These are phyloP conservation scores for Tricholoma bakamatsutake DNA, from an alignment of 768 basidiomycete species.

Conservation along the genomic window DNA sequence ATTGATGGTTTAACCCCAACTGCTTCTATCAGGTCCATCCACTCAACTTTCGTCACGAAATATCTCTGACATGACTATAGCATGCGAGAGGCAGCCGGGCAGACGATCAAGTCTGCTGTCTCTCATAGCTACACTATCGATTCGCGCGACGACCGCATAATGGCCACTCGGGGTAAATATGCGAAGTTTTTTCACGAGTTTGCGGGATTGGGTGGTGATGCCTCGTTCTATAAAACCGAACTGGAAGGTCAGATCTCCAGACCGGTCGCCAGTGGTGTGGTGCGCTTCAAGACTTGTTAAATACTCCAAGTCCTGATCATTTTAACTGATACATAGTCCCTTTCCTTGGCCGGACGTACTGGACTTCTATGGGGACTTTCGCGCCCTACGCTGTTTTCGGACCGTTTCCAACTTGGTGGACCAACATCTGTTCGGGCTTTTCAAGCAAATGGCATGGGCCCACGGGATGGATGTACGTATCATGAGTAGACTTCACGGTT, in stretches of 20 bases:
- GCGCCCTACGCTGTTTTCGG: conserved; percentile 56
- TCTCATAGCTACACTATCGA: conserved; percentile 74
- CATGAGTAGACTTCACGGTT: neutral
- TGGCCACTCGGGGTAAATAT: conserved; percentile 57
- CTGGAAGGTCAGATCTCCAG: conserved; percentile 60
- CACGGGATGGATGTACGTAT: conserved; percentile 60
- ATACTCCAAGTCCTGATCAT: neutral
- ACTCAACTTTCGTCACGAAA: neutral
- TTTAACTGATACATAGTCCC: conserved; percentile 38
- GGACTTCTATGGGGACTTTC: conserved; percentile 66
- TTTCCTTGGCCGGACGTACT: conserved; percentile 67
- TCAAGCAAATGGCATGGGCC: conserved; percentile 69
- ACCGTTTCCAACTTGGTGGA: conserved; percentile 92
- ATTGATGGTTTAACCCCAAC: conserved; percentile 64
- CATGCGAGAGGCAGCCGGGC: conserved; percentile 80
- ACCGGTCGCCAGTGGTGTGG: conserved; percentile 49
- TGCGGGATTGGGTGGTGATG: conserved; percentile 81
- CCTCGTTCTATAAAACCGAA: conserved; percentile 69
- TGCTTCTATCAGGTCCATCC: conserved; percentile 73
- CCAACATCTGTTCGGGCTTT: conserved; percentile 82
- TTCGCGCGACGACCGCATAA: conserved; percentile 65
- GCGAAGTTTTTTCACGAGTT: conserved; percentile 60
- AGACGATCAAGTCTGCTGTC: conserved; percentile 75
- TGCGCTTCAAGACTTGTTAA: conserved; percentile 27
- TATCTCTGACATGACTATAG: conserved; percentile 30